phyloP scores from a whole-genome alignment of 805 yeast genomes.

The Hanseniaspora osmophila region DNA sequence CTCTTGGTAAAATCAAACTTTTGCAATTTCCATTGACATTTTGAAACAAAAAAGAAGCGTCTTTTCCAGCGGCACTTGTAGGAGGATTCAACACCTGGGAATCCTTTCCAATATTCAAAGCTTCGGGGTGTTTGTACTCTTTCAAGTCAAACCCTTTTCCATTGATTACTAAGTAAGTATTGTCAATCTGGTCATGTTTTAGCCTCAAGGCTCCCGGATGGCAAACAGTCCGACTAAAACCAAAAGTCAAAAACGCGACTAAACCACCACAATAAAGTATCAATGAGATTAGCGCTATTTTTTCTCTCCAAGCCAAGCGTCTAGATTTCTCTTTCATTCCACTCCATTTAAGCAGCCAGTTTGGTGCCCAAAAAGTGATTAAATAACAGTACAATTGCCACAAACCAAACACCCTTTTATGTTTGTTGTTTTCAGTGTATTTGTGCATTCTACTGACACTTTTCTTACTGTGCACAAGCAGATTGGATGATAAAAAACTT shows the following conservation, averaged over 20 bases:
- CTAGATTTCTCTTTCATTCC: slow-evolving; percentile 72
- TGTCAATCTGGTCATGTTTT: slow-evolving; percentile 41
- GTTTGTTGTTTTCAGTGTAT: slow-evolving; percentile 6
- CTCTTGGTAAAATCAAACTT: slow-evolving; percentile 57
- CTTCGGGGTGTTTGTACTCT: background rate
- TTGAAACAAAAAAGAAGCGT: slow-evolving; percentile 74
- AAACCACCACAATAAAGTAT: slow-evolving; percentile 61
- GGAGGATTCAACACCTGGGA: slow-evolving; percentile 70
- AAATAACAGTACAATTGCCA: slow-evolving; percentile 76
- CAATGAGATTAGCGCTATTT: slow-evolving; percentile 68
- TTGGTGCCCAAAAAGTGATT: slow-evolving; percentile 88
- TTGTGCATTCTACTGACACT: background rate
- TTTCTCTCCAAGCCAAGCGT: slow-evolving; percentile 95
- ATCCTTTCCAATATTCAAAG: background rate
- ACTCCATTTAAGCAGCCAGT: slow-evolving; percentile 49
- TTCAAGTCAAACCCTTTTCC: slow-evolving; percentile 64
- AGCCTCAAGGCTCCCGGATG: slow-evolving; percentile 21
- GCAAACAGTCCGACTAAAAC: slow-evolving; percentile 78
- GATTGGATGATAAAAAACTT: background rate
- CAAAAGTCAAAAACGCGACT: slow-evolving; percentile 81
- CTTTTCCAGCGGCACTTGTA: slow-evolving; percentile 72
- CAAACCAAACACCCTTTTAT: slow-evolving; percentile 12
- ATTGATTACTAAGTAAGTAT: slow-evolving; percentile 57
- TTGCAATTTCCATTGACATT: slow-evolving; percentile 87
- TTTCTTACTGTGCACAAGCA: background rate